Base-by-base conservation (phyloP, 257 asterid species). In the Verbena officinalis region DNA sequence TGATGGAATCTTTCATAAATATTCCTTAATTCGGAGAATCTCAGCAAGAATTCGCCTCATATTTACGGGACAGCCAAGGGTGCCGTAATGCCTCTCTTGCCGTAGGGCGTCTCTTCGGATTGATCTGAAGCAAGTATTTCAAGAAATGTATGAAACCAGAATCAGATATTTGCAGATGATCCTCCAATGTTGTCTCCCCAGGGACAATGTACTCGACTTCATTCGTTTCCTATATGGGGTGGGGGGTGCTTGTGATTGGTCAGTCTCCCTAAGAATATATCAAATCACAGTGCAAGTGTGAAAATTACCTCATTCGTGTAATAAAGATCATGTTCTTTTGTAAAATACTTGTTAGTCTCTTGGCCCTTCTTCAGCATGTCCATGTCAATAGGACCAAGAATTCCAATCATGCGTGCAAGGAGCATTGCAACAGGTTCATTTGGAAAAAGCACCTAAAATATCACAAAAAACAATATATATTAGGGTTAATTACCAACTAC, bases 361-460 rank as follows among this genome's bases (percentile, higher is more conserved):
- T 67, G 84, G 55, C 96, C 99, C 13, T 73, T 74, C 59, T 64
- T 69, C 64, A 94, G 73, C 96, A 94, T 87, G 21, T 79, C 89
- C 76, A 44, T 44, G 69, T 84, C 89, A 19, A 94, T 69, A 14
- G 89, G 96, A 55, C 97, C 99, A 15, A 94, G 73, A 51, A 84
- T 40, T 39, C 84, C 92, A 23, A 86, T 71, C 83, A 88, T 73
- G 20, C 90, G 96, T 4, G 88, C 97, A 56, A 94, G 95, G 73
- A 94, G 76, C 68, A 74, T 53, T 17, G 71, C 86, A n/a, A 94
- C 68, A 11, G 79, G 79, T 78, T 90, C 96, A 62, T 90, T 94
- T 23, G 97, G 96, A 72, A 94, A 94, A 50, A 94, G 95, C 48
- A 93, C 99, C 98, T 92, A 83, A 19, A 27, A 55, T 14, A 65